phyloP scores from a whole-genome alignment of 371 early-diverging fungal species.

The Mortierella sp. region DNA sequence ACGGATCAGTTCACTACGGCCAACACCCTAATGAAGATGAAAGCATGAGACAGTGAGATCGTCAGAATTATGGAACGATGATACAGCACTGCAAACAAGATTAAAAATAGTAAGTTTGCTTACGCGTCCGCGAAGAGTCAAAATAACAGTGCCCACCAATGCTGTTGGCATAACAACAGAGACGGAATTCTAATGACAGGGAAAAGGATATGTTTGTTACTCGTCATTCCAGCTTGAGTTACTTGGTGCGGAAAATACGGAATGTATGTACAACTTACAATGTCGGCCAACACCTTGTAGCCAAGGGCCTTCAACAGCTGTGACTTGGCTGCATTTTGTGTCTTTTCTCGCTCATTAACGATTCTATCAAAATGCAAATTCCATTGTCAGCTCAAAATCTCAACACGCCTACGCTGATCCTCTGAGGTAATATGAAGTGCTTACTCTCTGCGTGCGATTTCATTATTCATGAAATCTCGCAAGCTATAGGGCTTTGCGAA shows the following conservation, averaged over 20 bases:
- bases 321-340: slow-evolving; percentile 28
- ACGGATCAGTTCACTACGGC: slow-evolving; percentile 84
- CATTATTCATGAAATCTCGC: slow-evolving; percentile 73
- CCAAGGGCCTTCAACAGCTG: slow-evolving; percentile 47
- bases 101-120: slow-evolving; percentile 9
- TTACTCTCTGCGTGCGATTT: slow-evolving; percentile 66
- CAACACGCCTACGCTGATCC: slow-evolving; percentile 1
- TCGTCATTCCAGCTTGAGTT: background rate
- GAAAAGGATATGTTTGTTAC: slow-evolving; percentile 47
- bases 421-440: slow-evolving; percentile 2
- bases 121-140: slow-evolving; percentile 87
- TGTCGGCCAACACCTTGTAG: slow-evolving; percentile 76
- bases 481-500: slow-evolving; percentile 84
- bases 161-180: slow-evolving; percentile 91
- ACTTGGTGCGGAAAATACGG: background rate
- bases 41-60: background rate
- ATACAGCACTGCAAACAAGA: too few species aligned
- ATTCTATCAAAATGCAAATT: slow-evolving; percentile 27
- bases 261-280: slow-evolving; percentile 59
- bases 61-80: background rate
- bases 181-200: slow-evolving; percentile 62
- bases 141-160: slow-evolving; percentile 82
- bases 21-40: slow-evolving; percentile 69
- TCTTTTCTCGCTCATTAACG: slow-evolving; percentile 27
- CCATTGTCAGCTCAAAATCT: slow-evolving; percentile 46